A percentile compares a stretch with the other conserved stretches of the same genome.
phyloP scores from a whole-genome alignment of 768 basidiomycete species.

The Polyporus arcularius region DNA sequence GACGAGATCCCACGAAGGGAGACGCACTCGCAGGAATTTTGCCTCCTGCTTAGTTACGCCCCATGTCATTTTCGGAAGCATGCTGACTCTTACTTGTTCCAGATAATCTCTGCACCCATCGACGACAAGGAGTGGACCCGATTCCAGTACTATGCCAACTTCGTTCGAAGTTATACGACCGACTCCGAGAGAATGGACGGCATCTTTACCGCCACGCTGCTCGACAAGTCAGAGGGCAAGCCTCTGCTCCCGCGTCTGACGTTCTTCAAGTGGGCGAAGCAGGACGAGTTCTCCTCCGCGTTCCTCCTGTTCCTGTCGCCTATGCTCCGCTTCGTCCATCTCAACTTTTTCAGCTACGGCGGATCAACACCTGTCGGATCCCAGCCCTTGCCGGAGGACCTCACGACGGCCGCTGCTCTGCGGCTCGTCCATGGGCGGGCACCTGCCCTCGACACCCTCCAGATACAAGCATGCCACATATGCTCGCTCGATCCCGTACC shows the following conservation, averaged over 20 bases:
- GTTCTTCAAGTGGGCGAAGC: background rate
- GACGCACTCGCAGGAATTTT: too few relatives aligned
- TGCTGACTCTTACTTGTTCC: background rate
- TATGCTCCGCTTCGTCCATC: constrained; percentile 1
- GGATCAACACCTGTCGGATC: background rate
- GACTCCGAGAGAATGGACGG: background rate
- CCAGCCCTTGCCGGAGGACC: background rate
- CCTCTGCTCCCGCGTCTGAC: constrained; percentile 1
- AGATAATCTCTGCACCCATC: constrained; percentile 1
- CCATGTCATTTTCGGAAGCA: background rate
- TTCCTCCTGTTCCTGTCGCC: constrained; percentile 6
- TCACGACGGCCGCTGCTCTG: background rate
- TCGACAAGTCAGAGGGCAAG: background rate
- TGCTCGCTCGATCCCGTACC: background rate
- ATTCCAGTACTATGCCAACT: background rate
- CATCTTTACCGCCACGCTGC: background rate
- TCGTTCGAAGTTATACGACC: background rate
- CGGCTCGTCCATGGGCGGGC: background rate
- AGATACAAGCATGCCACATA: background rate
- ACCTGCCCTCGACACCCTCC: background rate
- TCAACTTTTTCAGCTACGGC: background rate
- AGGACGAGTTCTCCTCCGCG: background rate
- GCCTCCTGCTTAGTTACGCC: background rate
- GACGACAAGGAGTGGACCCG: constrained; percentile 1
- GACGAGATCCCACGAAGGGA: too few relatives aligned